Base-by-base conservation (phyloP, 108 stramenopile genomes). In the Ochromonas danica region DNA sequence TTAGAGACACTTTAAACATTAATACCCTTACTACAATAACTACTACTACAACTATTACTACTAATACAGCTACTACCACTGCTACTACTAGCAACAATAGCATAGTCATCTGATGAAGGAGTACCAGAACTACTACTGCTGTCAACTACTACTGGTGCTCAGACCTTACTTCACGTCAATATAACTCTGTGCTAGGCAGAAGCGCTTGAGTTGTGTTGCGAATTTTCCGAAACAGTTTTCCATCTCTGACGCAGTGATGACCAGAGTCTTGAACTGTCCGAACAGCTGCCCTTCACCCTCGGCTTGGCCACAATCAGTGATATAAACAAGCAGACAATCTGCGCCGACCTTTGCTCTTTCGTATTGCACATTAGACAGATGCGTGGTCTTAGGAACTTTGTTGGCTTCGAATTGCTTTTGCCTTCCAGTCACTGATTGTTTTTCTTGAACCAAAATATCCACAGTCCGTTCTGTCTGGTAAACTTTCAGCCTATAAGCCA, bases 231-330 rank as follows among this genome's bases (percentile, higher is more conserved):
- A 57, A 57, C 51, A 57, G 17, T 57, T 57, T 57, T 57, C 51
- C 51, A 57, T 57, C 51, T 57, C 51, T 22, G 51, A 57, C 22
- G 51, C 51, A 57, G 51, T 57, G 51, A 57, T 57, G 51, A 57
- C 51, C 51, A 57, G 51, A 57, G 51, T 57, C 51, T 57, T 57
- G 51, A 17, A 22, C 51, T 57, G 51, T 57, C 51, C 51, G 51
- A 57, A 57, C 51, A 57, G 51, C n/a, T n/a, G n/a, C 51, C 51
- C 51, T 57, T 57, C 51, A 57, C 51, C 51, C 51, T 57, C 51
- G 22, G 51, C 51, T 57, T 57, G 51, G 22, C 51, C 51, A 22
- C 51, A 57, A 57, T 57, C 51, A 57, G 51, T 57, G 10, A 57
- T 57, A 22, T 57, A 57, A 57, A 57, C 51, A 57, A 57, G 51